Evolutionary conservation across 1,139 yeast species (phyloP).

Genomic region (Wickerhamomyces sp.): DNA sequence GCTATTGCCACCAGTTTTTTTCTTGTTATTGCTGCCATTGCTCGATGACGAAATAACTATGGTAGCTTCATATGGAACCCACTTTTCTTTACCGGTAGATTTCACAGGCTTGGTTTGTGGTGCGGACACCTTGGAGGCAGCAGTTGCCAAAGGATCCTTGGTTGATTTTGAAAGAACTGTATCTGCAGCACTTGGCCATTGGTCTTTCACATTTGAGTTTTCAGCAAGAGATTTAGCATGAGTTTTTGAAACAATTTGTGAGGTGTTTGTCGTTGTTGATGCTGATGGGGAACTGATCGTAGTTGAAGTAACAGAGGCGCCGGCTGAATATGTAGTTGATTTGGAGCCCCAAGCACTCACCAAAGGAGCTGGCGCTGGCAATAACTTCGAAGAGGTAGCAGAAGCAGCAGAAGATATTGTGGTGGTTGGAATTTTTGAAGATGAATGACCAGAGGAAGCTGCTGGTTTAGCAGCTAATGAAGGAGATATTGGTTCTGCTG

Average conservation of each 20-base stretch:
- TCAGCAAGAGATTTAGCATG: neutral
- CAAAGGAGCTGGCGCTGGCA: constrained; percentile 28
- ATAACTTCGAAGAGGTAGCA: constrained; percentile 17
- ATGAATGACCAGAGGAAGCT: neutral
- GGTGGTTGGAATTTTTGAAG: neutral
- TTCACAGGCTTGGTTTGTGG: constrained; percentile 10
- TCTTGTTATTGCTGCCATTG: constrained; percentile 3
- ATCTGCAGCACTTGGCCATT: constrained; percentile 21
- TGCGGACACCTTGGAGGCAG: neutral
- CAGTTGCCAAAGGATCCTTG: neutral
- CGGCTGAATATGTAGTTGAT: constrained; percentile 1
- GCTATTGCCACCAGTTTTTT: constrained; percentile 1
- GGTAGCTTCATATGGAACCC: constrained; percentile 28
- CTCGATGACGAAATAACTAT: constrained; percentile 17
- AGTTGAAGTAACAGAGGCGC: neutral
- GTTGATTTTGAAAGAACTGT: constrained; percentile 8
- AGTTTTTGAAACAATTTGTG: neutral
- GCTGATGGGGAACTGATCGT: neutral
- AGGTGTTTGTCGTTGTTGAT: neutral
- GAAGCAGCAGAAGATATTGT: constrained; percentile 5
- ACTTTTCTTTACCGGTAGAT: constrained; percentile 24
- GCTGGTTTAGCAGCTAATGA: constrained; percentile 2
- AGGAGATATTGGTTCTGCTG: constrained; percentile 1
- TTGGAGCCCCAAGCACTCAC: constrained; percentile 26
- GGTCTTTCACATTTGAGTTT: constrained; percentile 7